Evolutionary conservation across 768 basidiomycete genomes (phyloP).

Genomic region (Suillus americanus): DNA sequence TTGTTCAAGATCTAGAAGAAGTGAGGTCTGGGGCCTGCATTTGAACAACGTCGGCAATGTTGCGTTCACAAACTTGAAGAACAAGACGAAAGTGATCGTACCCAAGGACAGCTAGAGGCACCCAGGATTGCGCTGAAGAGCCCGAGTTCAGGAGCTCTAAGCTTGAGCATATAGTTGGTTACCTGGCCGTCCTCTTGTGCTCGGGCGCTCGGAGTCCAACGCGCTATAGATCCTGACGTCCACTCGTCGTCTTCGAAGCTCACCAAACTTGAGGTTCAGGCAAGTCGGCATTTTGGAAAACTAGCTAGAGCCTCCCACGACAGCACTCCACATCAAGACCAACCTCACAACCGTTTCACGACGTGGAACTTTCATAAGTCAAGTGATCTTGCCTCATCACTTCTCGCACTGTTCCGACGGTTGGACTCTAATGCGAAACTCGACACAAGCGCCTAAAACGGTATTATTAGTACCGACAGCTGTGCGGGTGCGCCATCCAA

Average conservation of each 20-base stretch:
- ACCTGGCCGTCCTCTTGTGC: not conserved
- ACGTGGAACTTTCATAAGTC: conserved; percentile 36
- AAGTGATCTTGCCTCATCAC: conserved; percentile 32
- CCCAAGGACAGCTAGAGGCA: conserved; percentile 63
- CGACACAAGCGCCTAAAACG: conserved; percentile 78
- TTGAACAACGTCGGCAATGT: conserved; percentile 52
- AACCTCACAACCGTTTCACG: conserved; percentile 44
- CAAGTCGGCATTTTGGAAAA: conserved; percentile 68
- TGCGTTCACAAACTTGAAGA: conserved; percentile 70
- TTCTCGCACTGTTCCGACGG: conserved; percentile 62
- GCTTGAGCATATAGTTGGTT: conserved; percentile 48
- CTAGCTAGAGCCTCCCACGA: conserved; percentile 44
- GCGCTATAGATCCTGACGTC: conserved; percentile 72
- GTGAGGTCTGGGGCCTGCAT: conserved; percentile 9
- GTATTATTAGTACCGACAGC: conserved; percentile 38
- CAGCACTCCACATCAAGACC: conserved; percentile 40
- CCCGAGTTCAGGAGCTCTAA: conserved; percentile 67
- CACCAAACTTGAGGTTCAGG: conserved; percentile 25
- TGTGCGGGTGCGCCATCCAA: not conserved
- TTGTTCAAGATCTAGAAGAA: conserved; percentile 37
- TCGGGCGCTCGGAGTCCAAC: conserved; percentile 62
- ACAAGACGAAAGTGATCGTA: conserved; percentile 55
- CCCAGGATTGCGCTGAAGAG: conserved; percentile 79
- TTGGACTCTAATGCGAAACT: conserved; percentile 66
- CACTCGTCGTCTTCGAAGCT: conserved; percentile 43